Evolutionary conservation across 2,329 filamentous ascomycete genomes (phyloP).

Genomic region (Pyrenophora seminiperda): DNA sequence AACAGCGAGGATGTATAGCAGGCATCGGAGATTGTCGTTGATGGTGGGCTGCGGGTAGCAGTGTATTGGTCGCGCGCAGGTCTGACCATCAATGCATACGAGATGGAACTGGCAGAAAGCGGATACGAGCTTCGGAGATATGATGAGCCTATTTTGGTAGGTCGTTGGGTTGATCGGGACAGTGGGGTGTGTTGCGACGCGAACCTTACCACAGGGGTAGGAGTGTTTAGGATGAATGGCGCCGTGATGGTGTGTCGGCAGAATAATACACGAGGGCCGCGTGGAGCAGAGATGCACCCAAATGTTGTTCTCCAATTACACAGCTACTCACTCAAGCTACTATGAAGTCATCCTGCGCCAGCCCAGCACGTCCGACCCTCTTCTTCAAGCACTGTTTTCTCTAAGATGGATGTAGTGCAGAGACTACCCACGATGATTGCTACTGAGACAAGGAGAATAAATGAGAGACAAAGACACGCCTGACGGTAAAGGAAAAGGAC

Average conservation of each 20-base stretch:
- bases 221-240: too few species aligned
- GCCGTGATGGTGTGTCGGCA: not conserved
- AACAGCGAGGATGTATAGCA: conserved; percentile 9
- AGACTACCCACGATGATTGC: conserved; percentile 15
- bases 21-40: conserved; percentile 6
- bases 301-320: conserved; percentile 40
- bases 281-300: conserved; percentile 13
- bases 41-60: conserved; percentile 4
- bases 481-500: conserved; percentile 29
- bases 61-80: conserved; percentile 10
- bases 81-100: conserved; percentile 11
- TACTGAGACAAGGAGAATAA: conserved; percentile 31
- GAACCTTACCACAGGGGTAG: too few species aligned
- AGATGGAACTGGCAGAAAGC: not conserved
- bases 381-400: conserved; percentile 18
- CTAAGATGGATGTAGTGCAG: conserved; percentile 23
- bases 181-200: not conserved
- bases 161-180: conserved; percentile 13
- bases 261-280: not conserved
- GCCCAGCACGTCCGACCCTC: conserved; percentile 28
- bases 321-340: conserved; percentile 29
- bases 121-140: conserved; percentile 5
- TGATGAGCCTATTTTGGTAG: conserved; percentile 11
- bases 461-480: conserved; percentile 25
- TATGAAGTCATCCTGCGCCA: conserved; percentile 37